Evolutionary conservation across 176 grass and related monocot species (phyloP).

Genomic region (Echinochloa phyllopogon): DNA sequence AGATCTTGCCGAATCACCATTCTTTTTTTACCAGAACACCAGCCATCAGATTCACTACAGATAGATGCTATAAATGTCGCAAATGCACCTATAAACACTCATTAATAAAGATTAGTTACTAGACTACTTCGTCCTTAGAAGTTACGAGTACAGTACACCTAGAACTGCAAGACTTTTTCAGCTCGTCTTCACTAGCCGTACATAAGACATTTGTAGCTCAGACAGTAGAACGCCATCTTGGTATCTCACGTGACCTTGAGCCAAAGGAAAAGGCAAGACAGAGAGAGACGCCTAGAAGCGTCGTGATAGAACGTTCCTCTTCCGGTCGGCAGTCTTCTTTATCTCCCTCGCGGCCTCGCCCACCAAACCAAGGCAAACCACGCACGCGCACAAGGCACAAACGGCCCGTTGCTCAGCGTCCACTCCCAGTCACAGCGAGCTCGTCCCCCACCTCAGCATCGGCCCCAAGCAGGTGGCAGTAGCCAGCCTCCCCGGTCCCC

Average conservation of each 20-base stretch:
- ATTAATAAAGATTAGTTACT: background rate
- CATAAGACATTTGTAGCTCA: too few relatives aligned
- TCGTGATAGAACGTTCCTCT: background rate
- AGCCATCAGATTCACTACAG: too few relatives aligned
- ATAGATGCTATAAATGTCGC: background rate
- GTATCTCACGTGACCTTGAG: background rate
- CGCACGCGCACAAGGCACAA: background rate
- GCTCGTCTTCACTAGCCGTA: too few relatives aligned
- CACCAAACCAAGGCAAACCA: background rate
- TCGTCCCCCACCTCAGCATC: constrained; percentile 50
- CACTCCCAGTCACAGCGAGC: background rate
- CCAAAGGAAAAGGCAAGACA: background rate
- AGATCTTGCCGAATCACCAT: too few relatives aligned
- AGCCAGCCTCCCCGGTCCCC: constrained; percentile 4
- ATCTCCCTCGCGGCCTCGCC: background rate
- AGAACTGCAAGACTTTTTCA: too few relatives aligned
- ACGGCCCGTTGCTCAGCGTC: constrained; percentile 23
- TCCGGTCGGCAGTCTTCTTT: too few relatives aligned
- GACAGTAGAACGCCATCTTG: background rate
- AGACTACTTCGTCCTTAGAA: background rate
- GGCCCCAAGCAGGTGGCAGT: constrained; percentile 36
- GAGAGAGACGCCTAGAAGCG: constrained; percentile 1
- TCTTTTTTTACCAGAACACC: too few relatives aligned
- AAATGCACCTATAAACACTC: background rate
- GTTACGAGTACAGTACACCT: too few relatives aligned